Evolutionary conservation across 257 asterid genomes (phyloP).

Genomic region (Echium plantagineum): DNA sequence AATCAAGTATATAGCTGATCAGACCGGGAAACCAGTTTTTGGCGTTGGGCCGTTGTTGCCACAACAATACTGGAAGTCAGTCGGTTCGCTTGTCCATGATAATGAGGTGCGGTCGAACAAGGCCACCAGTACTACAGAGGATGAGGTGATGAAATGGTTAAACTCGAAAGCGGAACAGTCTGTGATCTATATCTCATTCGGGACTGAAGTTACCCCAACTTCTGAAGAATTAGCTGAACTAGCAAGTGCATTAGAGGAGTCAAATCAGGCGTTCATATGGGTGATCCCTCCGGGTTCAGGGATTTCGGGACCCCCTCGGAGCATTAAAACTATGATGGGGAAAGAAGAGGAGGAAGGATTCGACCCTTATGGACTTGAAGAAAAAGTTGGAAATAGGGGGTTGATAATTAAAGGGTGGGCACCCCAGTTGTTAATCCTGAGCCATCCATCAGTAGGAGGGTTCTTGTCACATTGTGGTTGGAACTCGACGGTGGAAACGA

Average conservation of each 20-base stretch:
- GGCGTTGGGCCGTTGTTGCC: constrained; percentile 65
- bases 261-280: constrained; percentile 47
- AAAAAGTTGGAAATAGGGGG: constrained; percentile 36
- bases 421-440: constrained; percentile 48
- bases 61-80: constrained; percentile 38
- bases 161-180: constrained; percentile 39
- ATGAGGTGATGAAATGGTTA: constrained; percentile 53
- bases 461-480: constrained; percentile 70
- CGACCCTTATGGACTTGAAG: constrained; percentile 36
- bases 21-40: constrained; percentile 29
- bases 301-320: constrained; percentile 24
- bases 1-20: constrained; percentile 28
- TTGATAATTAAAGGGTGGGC: constrained; percentile 73
- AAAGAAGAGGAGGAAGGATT: constrained; percentile 26
- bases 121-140: constrained; percentile 41
- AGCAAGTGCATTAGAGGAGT: constrained; percentile 37
- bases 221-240: constrained; percentile 43
- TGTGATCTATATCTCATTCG: constrained; percentile 60
- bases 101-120: constrained; percentile 33
- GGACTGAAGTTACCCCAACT: constrained; percentile 60
- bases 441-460: constrained; percentile 54
- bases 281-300: constrained; percentile 60
- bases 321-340: neutral
- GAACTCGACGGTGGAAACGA: constrained; percentile 59
- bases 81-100: constrained; percentile 28